Conservation (phyloP, 2,329 filamentous ascomycete genomes). For the Aspergillus terreus region DNA sequence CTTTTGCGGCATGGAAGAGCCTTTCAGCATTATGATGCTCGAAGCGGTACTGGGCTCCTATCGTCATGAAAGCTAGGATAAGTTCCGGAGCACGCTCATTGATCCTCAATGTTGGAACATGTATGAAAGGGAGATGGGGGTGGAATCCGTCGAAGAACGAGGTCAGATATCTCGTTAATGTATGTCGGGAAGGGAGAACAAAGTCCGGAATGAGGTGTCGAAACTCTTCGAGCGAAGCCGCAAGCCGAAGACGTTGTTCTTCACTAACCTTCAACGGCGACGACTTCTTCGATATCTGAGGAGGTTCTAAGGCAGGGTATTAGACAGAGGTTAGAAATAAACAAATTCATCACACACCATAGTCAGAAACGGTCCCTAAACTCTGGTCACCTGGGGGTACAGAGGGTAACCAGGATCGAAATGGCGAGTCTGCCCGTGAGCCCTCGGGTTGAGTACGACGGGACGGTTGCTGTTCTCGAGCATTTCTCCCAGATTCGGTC, state of each 20-base stretch:
- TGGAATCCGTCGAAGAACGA: constrained; percentile 67
- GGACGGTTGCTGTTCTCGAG: constrained; percentile 19
- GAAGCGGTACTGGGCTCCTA: constrained; percentile 51
- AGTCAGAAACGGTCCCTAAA: constrained; percentile 28
- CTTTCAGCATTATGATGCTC: constrained; percentile 36
- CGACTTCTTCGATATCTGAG: constrained; percentile 18
- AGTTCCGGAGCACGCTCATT: constrained; percentile 66
- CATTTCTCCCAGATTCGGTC: constrained; percentile 15
- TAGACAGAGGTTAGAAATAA: neutral
- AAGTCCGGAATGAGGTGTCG: constrained; percentile 45
- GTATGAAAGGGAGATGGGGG: constrained; percentile 59
- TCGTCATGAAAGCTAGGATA: constrained; percentile 63
- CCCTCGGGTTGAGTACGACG: constrained; percentile 18
- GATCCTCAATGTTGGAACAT: constrained; percentile 63
- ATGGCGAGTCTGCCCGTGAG: constrained; percentile 30
- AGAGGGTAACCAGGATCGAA: constrained; percentile 32
- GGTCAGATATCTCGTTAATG: constrained; percentile 64
- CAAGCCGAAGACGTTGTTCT: constrained; percentile 27
- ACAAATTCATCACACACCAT: constrained; percentile 17
- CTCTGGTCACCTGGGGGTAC: constrained; percentile 31
- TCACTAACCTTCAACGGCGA: constrained; percentile 26
- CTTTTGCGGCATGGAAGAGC: constrained; percentile 53
- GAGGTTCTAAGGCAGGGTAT: constrained; percentile 20
- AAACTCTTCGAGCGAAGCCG: constrained; percentile 27
- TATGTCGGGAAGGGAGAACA: constrained; percentile 65